These are phyloP conservation scores for Diaporthe helianthi DNA, from an alignment of 2,329 filamentous ascomycete genomes.

Conservation along the genomic window DNA sequence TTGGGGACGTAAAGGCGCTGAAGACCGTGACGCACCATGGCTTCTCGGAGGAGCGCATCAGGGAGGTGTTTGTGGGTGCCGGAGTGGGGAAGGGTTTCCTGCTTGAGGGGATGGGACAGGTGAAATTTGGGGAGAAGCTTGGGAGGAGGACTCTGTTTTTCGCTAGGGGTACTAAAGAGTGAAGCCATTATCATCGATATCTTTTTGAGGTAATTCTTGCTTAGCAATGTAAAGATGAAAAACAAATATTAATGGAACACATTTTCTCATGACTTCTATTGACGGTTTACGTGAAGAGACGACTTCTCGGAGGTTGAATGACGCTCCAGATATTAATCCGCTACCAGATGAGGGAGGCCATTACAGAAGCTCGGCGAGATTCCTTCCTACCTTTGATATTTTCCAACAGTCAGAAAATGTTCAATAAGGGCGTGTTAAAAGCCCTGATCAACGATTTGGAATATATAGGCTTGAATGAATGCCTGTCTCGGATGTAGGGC, in stretches of 20 bases:
- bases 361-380: too few relatives aligned
- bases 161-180: conserved; percentile 55
- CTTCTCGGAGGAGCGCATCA: conserved; percentile 67
- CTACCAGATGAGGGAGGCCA: neutral
- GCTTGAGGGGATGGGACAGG: conserved; percentile 55
- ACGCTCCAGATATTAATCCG: too few relatives aligned
- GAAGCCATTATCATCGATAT: neutral
- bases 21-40: conserved; percentile 70
- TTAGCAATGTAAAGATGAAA: neutral
- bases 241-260: too few relatives aligned
- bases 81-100: conserved; percentile 65
- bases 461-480: neutral
- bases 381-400: neutral
- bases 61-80: conserved; percentile 67
- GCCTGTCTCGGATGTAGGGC: too few relatives aligned
- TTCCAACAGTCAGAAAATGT: neutral
- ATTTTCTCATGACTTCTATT: too few relatives aligned
- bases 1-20: conserved; percentile 35
- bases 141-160: conserved; percentile 55
- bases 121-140: conserved; percentile 36
- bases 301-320: too few relatives aligned
- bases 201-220: neutral
- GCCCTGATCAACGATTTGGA: neutral
- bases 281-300: too few relatives aligned
- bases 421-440: neutral